These are phyloP conservation scores for Zygoascus sp. DNA, from an alignment of 1,139 yeast species.

Conservation along the genomic window DNA sequence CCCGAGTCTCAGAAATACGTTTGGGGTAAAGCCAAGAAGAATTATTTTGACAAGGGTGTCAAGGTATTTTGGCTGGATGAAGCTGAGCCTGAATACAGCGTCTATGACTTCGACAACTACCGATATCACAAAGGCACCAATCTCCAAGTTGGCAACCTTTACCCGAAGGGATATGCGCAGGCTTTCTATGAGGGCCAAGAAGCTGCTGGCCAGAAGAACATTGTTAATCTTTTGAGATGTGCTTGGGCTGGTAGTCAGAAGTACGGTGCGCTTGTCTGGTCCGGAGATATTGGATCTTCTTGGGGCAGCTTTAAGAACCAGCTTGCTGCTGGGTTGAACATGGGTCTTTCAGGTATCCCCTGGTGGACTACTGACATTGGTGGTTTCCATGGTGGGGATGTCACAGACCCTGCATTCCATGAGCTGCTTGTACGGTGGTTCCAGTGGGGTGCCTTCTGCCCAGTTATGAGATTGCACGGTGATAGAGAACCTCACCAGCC, in stretches of 20 bases:
- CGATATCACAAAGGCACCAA: slow-evolving; percentile 17
- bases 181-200: slow-evolving; percentile 19
- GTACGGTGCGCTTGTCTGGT: slow-evolving; percentile 21
- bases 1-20: slow-evolving; percentile 19
- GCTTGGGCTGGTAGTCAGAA: slow-evolving; percentile 23
- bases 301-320: slow-evolving; percentile 19
- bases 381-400: slow-evolving; percentile 21
- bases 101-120: slow-evolving; percentile 20
- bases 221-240: slow-evolving; percentile 20
- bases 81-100: slow-evolving; percentile 20
- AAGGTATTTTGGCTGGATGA: slow-evolving; percentile 21
- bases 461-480: slow-evolving; percentile 21
- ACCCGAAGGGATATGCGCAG: slow-evolving; percentile 19
- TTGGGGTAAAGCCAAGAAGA: slow-evolving; percentile 18
- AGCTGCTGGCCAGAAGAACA: slow-evolving; percentile 16
- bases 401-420: slow-evolving; percentile 15
- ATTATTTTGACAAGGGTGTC: slow-evolving; percentile 17
- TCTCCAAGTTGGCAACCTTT: slow-evolving; percentile 17
- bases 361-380: slow-evolving; percentile 24
- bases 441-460: slow-evolving; percentile 22
- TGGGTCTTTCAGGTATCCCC: slow-evolving; percentile 21
- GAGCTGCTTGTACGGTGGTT: slow-evolving; percentile 22
- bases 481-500: slow-evolving; percentile 18
- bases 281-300: slow-evolving; percentile 20
- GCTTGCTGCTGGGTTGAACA: slow-evolving; percentile 19